phyloP scores from a whole-genome alignment of 306 rosid species.

The Cicer bijugum region DNA sequence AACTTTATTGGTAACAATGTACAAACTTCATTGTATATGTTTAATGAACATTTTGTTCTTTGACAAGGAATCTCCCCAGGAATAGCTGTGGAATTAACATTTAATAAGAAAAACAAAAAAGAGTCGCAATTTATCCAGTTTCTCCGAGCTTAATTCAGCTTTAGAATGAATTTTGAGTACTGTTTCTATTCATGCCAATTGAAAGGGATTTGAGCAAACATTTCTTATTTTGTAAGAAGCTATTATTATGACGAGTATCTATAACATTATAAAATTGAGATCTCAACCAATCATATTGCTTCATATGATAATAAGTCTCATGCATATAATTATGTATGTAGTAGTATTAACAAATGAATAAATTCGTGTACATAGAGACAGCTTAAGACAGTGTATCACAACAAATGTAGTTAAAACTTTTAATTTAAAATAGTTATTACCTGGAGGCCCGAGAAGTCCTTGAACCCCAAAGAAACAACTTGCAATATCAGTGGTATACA shows the following conservation, averaged over 20 bases:
- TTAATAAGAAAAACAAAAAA: conserved; percentile 8
- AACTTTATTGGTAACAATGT: conserved; percentile 18
- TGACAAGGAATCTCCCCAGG: conserved; percentile 10
- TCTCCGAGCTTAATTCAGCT: conserved; percentile 25
- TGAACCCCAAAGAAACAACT: conserved; percentile 91
- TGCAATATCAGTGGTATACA: conserved; percentile 71
- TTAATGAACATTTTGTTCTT: conserved; percentile 15
- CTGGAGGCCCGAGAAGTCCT: conserved; percentile 66
- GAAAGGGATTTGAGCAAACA: conserved; percentile 22
- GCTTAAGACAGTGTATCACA: conserved; percentile 12
- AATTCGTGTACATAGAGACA: conserved; percentile 17
- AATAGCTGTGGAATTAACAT: conserved; percentile 16
- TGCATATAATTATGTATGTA: conserved; percentile 3
- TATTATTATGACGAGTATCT: conserved; percentile 16
- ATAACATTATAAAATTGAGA: conserved; percentile 32
- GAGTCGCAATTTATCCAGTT: conserved; percentile 17
- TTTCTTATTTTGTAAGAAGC: conserved; percentile 16
- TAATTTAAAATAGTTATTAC: conserved; percentile 48
- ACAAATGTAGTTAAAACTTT: background rate
- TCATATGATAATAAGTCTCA: conserved; percentile 37
- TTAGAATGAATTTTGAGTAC: conserved; percentile 6
- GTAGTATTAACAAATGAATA: conserved; percentile 33
- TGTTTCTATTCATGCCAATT: background rate
- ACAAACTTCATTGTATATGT: conserved; percentile 3
- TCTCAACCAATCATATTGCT: conserved; percentile 18